Conservation (phyloP, 495 filamentous ascomycete genomes). For the Aspergillus sparsus region DNA sequence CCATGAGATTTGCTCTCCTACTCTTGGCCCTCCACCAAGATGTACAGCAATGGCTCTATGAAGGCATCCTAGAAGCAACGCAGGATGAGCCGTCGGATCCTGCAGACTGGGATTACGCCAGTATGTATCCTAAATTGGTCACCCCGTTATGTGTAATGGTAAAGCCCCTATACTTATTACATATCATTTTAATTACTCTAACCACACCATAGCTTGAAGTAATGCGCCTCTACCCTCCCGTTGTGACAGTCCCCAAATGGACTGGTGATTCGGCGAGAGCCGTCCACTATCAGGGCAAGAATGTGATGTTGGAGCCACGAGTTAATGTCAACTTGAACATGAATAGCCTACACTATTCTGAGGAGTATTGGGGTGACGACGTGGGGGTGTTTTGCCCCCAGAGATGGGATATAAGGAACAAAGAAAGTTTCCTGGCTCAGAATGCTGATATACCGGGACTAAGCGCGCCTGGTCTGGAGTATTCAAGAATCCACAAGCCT, state of each 20-base stretch:
- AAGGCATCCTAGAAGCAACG: constrained; percentile 36
- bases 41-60: constrained; percentile 43
- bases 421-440: constrained; percentile 24
- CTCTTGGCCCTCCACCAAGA: constrained; percentile 43
- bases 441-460: constrained; percentile 20
- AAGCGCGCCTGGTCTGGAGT: constrained; percentile 23
- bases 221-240: constrained; percentile 43
- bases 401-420: constrained; percentile 31
- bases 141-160: constrained; percentile 40
- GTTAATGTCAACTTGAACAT: constrained; percentile 38
- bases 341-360: constrained; percentile 42
- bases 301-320: constrained; percentile 34
- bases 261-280: constrained; percentile 23
- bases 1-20: constrained; percentile 42
- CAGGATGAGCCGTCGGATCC: constrained; percentile 25
- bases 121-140: constrained; percentile 37
- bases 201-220: constrained; percentile 34
- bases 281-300: constrained; percentile 26
- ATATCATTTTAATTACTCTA: too few relatives aligned
- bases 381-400: constrained; percentile 31
- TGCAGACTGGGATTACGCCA: constrained; percentile 40
- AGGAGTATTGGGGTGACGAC: constrained; percentile 47
- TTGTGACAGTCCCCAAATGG: constrained; percentile 40
- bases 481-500: constrained; percentile 54
- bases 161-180: too few relatives aligned